Evolutionary conservation across 352 stramenopile species (phyloP), one percentile per base, ranked within the genome.

Genomic region (Globisporangium canariense): DNA sequence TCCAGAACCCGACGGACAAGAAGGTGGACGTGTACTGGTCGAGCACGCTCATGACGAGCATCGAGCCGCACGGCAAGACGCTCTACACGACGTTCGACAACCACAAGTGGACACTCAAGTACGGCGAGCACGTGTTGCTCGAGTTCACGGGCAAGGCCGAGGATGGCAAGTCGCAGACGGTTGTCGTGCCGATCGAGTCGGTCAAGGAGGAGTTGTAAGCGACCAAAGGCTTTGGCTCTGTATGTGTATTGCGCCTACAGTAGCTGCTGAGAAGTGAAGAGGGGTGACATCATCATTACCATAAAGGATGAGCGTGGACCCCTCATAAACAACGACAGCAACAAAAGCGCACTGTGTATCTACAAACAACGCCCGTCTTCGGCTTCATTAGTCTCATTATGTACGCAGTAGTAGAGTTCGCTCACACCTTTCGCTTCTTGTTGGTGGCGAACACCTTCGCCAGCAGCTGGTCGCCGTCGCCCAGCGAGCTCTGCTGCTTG

Each of bases 41-140:
- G 20, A 78, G 68, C 47, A 88, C 75, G 43, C 79, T 89, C 59
- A 89, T 94, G 80, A 76, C 62, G 36, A 90, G 73, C 20, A 79
- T 94, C 28, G 68, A 67, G 20, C 62, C 83, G 2, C 68, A 78
- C 46, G 73, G 70, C 40, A 78, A 69, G 16, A 66, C 77, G 30
- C 60, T 75, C 18, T 94, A 84, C 73, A 83, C 75, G 52, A 90
- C 86, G 18, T 93, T 76, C 68, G 78, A 72, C 22, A 73, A 70
- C 46, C 83, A 92, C 71, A 73, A 83, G 71, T 94, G 86, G 86
- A 76, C 75, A 34, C 18, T 93, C 53, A 90, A 89, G 69, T 55
- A 80, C 55, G 73, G 66, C 34, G 70, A 86, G 58, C 47, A 67
- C 32, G 68, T 89, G 43, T 20, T 94, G 62, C 62, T 90, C 45